phyloP scores from a whole-genome alignment of 495 filamentous ascomycete species.

The Podospora tetraspora region DNA sequence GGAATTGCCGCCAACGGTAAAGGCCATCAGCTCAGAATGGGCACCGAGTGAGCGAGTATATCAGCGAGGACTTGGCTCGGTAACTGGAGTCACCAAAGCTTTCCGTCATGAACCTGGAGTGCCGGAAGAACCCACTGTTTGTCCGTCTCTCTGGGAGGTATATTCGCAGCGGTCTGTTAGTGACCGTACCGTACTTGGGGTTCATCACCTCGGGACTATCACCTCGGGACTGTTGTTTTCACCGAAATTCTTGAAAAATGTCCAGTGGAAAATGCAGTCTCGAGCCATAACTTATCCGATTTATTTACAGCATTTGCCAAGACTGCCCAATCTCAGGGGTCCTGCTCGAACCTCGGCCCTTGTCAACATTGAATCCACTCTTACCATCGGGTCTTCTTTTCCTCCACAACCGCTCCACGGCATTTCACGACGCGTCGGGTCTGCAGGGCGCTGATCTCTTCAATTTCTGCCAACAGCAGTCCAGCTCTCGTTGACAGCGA shows the following conservation, averaged over 20 bases:
- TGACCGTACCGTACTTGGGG: too few species aligned
- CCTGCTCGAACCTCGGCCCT: not conserved
- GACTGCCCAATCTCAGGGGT: not conserved
- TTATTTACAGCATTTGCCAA: not conserved
- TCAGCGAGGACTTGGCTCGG: not conserved
- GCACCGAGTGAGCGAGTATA: not conserved
- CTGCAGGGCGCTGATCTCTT: not conserved
- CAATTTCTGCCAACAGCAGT: not conserved
- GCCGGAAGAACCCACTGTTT: not conserved
- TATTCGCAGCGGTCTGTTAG: too few species aligned
- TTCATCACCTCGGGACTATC: not conserved
- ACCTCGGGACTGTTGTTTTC: not conserved
- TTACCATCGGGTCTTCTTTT: not conserved
- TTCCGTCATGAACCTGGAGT: not conserved
- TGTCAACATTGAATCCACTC: not conserved
- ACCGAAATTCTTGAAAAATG: not conserved
- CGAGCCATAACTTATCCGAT: not conserved
- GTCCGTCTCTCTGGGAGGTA: not conserved
- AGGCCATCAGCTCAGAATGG: too few species aligned
- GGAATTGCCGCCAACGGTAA: not conserved
- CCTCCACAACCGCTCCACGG: not conserved
- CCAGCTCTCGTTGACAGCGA: not conserved
- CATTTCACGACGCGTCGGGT: not conserved
- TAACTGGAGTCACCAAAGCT: not conserved
- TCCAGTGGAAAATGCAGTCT: not conserved